phyloP scores from a whole-genome alignment of 2,329 filamentous ascomycete genomes.

The Pestalotiopsis sp. region DNA sequence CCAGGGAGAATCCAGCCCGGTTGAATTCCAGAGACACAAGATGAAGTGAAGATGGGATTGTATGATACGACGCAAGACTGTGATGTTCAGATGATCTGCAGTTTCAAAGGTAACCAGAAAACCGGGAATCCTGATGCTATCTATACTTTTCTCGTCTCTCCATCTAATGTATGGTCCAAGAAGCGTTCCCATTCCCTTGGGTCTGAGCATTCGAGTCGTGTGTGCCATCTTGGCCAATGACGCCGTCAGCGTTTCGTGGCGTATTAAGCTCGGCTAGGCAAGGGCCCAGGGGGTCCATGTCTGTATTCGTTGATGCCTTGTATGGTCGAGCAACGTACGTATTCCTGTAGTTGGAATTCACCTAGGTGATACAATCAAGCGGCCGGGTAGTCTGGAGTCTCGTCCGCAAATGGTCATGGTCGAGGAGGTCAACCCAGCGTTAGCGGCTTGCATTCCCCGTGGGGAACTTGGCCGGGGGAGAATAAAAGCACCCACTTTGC shows the following conservation, averaged over 20 bases:
- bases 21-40: background rate
- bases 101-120: background rate
- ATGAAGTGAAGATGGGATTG: background rate
- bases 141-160: constrained; percentile 1
- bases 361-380: background rate
- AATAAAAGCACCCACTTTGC: no score
- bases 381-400: background rate
- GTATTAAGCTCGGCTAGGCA: background rate
- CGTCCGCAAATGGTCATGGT: background rate
- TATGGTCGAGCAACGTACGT: background rate
- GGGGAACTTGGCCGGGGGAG: background rate
- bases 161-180: background rate
- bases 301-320: background rate
- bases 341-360: background rate
- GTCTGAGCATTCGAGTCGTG: background rate
- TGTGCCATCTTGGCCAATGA: background rate
- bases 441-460: background rate
- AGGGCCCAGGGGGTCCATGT: background rate
- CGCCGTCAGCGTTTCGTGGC: background rate
- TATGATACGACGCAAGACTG: background rate
- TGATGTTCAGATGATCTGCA: background rate
- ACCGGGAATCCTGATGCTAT: background rate
- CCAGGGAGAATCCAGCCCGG: background rate
- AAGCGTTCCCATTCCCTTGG: background rate
- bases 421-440: background rate